These are phyloP conservation scores for Termitomyces sp. DNA, from an alignment of 768 basidiomycete species.

Conservation along the genomic window DNA sequence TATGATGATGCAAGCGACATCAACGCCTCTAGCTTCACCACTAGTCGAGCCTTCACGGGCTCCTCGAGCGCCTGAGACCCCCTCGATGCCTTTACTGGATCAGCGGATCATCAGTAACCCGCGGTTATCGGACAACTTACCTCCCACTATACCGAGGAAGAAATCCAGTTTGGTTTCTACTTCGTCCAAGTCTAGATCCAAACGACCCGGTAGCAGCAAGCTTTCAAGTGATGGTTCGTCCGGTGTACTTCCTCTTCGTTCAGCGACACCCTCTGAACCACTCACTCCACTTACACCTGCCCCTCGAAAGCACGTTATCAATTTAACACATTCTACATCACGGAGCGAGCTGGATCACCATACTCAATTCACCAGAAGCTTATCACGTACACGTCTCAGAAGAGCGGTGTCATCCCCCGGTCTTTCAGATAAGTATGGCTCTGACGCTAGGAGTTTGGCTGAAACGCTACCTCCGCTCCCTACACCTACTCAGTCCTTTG, in stretches of 20 bases:
- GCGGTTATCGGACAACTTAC: conserved; percentile 17
- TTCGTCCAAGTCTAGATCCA: conserved; percentile 20
- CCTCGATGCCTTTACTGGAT: conserved; percentile 31
- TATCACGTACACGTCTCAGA: conserved; percentile 28
- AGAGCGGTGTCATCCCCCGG: conserved; percentile 52
- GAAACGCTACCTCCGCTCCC: conserved; percentile 46
- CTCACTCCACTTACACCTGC: conserved; percentile 64
- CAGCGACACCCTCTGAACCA: conserved; percentile 60
- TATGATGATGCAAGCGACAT: conserved; percentile 29
- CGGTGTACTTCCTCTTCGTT: conserved; percentile 47
- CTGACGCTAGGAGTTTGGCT: conserved; percentile 22
- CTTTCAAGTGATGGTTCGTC: conserved; percentile 21
- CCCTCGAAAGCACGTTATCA: conserved; percentile 49
- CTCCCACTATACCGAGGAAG: conserved; percentile 21
- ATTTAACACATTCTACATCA: conserved; percentile 50
- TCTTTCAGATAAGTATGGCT: conserved; percentile 41
- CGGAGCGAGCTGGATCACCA: conserved; percentile 42
- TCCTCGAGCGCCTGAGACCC: conserved; percentile 12
- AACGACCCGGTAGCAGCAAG: conserved; percentile 24
- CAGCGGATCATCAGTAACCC: conserved; percentile 43
- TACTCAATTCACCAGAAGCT: conserved; percentile 1
- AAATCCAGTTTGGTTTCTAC: conserved; percentile 25
- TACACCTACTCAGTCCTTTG: conserved; percentile 16
- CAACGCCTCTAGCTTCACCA: conserved; percentile 37
- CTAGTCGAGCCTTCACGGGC: conserved; percentile 5